Evolutionary conservation across 306 rosid species (phyloP), one percentile per base, ranked within the genome.

Genomic region (Acacia crassicarpa): DNA sequence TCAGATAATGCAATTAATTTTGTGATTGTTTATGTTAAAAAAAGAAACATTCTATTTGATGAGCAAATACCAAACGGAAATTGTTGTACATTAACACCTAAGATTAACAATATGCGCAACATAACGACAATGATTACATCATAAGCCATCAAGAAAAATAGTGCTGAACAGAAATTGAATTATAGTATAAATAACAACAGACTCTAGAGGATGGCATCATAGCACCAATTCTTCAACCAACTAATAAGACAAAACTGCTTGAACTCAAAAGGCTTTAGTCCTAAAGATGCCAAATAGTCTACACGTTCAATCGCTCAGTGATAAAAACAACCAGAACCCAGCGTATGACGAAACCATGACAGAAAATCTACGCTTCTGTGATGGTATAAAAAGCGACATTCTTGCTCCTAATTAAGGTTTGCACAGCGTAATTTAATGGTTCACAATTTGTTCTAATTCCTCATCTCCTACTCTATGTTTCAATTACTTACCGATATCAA

Each of bases 1-100:
- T 85, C 84, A 91, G 92, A 88, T 67, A 44, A 78, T 77, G 84
- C 65, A 58, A 58, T 3, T n/a, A 58, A 58, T 58, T 53, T 76
- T 32, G 49, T 62, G 19, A 59, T 11, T 59, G 38, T 45, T 77
- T 71, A 65, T 65, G 70, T 81, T 54, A 6, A 77, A 44, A 33
- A 85, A 66, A 4, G 23, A 67, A 67, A 38, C 48, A 69, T n/a
- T 20, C 65, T 4, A 35, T 62, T 25, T 12, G 80, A 35, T 51
- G 49, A 76, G 35, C 19, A 46, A 71, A 62, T 51, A 65, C 44
- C 49, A 27, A 74, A 67, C 69, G 67, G 38, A 73, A 54, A 67
- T 56, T 20, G 20, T 72, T 56, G 32, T 49, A 56, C 40, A 46
- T 32, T 49, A 67, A 73, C 68, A 38, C 58, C 19, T 41, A 22